Conservation (phyloP, 768 basidiomycete species). For the Tricholoma hemisulphureum region DNA sequence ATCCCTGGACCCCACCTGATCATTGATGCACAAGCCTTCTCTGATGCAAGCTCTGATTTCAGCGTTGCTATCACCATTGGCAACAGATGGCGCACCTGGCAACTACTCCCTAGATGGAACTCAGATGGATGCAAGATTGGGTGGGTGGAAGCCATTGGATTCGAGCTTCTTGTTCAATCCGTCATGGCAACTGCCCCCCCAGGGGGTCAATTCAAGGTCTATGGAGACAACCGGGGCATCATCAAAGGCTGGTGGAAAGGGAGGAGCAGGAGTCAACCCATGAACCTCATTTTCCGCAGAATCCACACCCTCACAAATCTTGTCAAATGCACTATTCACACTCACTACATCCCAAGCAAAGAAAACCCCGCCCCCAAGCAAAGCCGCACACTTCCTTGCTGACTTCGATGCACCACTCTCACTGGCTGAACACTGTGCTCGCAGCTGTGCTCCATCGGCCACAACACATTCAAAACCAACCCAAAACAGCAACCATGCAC, state of each 20-base stretch:
- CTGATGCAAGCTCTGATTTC: no score
- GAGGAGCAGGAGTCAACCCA: constrained; percentile 20
- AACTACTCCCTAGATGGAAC: constrained; percentile 26
- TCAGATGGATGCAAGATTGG: constrained; percentile 30
- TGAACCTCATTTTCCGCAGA: constrained; percentile 29
- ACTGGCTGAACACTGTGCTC: constrained; percentile 8
- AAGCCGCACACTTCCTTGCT: constrained; percentile 22
- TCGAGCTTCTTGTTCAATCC: constrained; percentile 32
- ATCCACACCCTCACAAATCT: constrained; percentile 18
- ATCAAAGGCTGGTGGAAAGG: no score
- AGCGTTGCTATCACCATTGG: no score
- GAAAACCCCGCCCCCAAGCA: constrained; percentile 31
- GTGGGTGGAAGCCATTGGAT: constrained; percentile 41
- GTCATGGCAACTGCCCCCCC: background rate
- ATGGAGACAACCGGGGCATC: constrained; percentile 32
- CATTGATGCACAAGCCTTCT: no score
- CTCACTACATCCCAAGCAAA: constrained; percentile 32
- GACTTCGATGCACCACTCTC: constrained; percentile 18
- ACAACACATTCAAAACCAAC: background rate
- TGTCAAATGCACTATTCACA: constrained; percentile 16
- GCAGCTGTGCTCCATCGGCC: background rate
- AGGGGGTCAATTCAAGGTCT: constrained; percentile 14
- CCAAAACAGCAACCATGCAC: background rate
- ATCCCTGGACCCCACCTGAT: no score
- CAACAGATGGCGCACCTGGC: constrained; percentile 27